Conservation (phyloP, 2,329 filamentous ascomycete species). For the Corinectria fuckeliana region DNA sequence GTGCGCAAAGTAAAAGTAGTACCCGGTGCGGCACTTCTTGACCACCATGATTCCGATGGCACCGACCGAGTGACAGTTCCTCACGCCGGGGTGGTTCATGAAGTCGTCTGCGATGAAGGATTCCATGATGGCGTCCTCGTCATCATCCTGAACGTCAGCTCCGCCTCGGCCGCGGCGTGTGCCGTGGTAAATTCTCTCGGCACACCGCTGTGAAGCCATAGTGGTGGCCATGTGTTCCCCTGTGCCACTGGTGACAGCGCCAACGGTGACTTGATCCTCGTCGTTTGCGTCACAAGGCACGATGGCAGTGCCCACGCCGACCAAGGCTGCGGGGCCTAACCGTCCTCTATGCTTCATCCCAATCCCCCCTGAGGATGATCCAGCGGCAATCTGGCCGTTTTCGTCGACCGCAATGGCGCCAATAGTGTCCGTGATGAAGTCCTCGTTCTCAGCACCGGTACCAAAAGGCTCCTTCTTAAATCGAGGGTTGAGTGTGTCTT, state of each 20-base stretch:
- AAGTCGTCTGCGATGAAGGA: conserved; percentile 89
- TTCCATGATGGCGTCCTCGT: conserved; percentile 77
- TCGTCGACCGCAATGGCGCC: conserved; percentile 93
- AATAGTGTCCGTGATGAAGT: conserved; percentile 87
- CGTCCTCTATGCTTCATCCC: conserved; percentile 97
- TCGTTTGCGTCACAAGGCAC: conserved; percentile 79
- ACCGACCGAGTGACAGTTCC: conserved; percentile 77
- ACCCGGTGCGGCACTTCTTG: conserved; percentile 79
- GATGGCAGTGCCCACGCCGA: conserved; percentile 89
- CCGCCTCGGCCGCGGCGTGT: conserved; percentile 67
- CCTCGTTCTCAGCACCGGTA: conserved; percentile 51
- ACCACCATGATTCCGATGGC: conserved; percentile 91
- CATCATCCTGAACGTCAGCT: conserved; percentile 68
- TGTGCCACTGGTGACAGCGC: conserved; percentile 89
- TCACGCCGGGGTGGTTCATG: conserved; percentile 87
- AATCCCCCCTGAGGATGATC: conserved; percentile 95
- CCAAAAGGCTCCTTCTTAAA: conserved; percentile 29
- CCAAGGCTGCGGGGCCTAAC: conserved; percentile 88
- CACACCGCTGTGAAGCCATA: conserved; percentile 86
- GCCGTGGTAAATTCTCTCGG: conserved; percentile 80
- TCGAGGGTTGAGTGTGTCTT: conserved; percentile 16
- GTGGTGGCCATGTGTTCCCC: conserved; percentile 98
- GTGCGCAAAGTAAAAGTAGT: conserved; percentile 91
- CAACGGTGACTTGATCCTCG: conserved; percentile 72
- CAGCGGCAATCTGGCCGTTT: conserved; percentile 87